Conservation (phyloP, 1,139 yeast species). For the Blastobotrys malaysiensis region DNA sequence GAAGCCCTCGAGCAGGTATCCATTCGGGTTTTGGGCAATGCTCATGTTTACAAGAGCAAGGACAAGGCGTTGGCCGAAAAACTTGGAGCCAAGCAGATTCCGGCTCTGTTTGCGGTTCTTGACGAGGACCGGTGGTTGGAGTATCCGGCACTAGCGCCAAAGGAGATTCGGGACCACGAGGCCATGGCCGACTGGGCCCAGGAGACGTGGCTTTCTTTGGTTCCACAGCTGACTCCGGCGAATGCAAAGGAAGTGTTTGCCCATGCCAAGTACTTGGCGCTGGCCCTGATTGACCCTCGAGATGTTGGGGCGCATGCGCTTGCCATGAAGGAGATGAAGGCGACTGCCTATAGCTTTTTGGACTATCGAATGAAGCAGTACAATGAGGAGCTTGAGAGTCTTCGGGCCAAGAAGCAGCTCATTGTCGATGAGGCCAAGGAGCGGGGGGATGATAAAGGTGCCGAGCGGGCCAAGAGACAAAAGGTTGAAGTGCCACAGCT, state of each 20-base stretch:
- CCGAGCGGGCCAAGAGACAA: conserved; percentile 29
- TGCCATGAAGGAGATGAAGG: conserved; percentile 29
- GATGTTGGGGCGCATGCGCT: conserved; percentile 23
- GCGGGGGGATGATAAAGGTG: conserved; percentile 30
- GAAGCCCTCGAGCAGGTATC: conserved; percentile 35
- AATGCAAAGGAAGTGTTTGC: conserved; percentile 32
- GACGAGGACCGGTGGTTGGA: conserved; percentile 18
- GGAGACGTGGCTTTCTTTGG: conserved; percentile 33
- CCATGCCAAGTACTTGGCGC: conserved; percentile 29
- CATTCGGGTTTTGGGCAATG: conserved; percentile 32
- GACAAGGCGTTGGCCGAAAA: conserved; percentile 27
- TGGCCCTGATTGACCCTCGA: conserved; percentile 33
- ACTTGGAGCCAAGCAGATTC: conserved; percentile 29
- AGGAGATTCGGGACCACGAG: conserved; percentile 32
- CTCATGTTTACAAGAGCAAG: conserved; percentile 32
- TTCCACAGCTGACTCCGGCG: conserved; percentile 35
- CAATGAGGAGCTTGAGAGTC: conserved; percentile 26
- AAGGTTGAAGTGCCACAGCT: conserved; percentile 25
- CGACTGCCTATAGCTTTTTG: conserved; percentile 29
- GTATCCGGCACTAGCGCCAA: conserved; percentile 31
- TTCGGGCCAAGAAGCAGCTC: conserved; percentile 32
- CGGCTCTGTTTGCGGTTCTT: conserved; percentile 32
- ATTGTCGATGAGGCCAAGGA: conserved; percentile 34
- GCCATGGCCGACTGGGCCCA: conserved; percentile 31
- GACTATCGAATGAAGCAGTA: conserved; percentile 24